phyloP scores from a whole-genome alignment of 2,329 filamentous ascomycete species.

The Fusarium staphyleae region DNA sequence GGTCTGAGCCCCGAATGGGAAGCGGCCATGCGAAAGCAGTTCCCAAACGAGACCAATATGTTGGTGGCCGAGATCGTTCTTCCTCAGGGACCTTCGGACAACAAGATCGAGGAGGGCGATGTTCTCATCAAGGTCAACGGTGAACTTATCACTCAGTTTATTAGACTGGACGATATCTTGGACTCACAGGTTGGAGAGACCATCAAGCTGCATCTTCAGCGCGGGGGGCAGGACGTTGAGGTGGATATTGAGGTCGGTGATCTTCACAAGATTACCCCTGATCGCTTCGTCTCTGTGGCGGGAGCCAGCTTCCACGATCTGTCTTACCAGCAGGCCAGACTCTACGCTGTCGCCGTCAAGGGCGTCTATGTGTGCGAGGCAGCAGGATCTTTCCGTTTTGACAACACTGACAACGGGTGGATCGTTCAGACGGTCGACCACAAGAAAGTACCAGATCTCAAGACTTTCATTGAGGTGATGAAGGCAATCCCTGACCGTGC shows the following conservation, averaged over 20 bases:
- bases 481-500: slow-evolving; percentile 82
- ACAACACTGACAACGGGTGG: slow-evolving; percentile 90
- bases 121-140: slow-evolving; percentile 93
- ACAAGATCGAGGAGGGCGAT: slow-evolving; percentile 92
- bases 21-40: slow-evolving; percentile 78
- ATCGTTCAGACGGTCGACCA: slow-evolving; percentile 92
- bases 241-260: slow-evolving; percentile 87
- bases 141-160: slow-evolving; percentile 91
- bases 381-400: slow-evolving; percentile 92
- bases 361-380: slow-evolving; percentile 96
- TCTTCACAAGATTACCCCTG: slow-evolving; percentile 92
- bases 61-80: slow-evolving; percentile 95
- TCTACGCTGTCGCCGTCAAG: slow-evolving; percentile 90
- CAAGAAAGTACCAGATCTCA: slow-evolving; percentile 85
- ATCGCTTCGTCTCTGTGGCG: slow-evolving; percentile 92
- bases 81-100: slow-evolving; percentile 85
- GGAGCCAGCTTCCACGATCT: slow-evolving; percentile 95
- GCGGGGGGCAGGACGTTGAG: slow-evolving; percentile 86
- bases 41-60: slow-evolving; percentile 95
- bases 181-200: slow-evolving; percentile 83
- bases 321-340: slow-evolving; percentile 95
- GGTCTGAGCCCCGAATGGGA: slow-evolving; percentile 88
- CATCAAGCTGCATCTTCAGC: slow-evolving; percentile 84
- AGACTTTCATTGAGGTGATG: slow-evolving; percentile 91
- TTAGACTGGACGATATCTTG: slow-evolving; percentile 87